Evolutionary conservation across 176 grass and related monocot genomes (phyloP), one percentile per base, ranked within the genome.

Genomic region (Alloteropsis semialata): DNA sequence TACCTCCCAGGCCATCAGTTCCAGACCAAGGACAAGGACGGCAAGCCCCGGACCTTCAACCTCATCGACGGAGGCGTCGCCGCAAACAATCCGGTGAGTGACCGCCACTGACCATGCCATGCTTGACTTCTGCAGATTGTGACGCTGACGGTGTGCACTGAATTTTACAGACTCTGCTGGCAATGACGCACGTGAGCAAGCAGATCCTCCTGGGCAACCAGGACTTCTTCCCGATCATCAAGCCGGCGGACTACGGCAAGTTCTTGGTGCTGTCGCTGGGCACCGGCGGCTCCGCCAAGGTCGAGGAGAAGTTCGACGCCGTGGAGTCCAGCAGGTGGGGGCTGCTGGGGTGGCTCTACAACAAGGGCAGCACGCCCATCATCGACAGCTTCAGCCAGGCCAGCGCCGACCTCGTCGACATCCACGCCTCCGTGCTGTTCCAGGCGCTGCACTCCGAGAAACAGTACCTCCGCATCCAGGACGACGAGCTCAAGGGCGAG

Each of bases 361-460:
- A 92, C 21, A 44, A 76, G 1, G 89, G 92, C 17, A 15, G 38
- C 0, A 90, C 60, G 5, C 94, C 92, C 8, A 44, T 97, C 32
- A 87, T 97, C 43, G 89, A 97, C 30, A 81, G 72, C 69, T 92
- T 97, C 56, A 92, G 33, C 62, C 85, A 94, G 39, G 87, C 87
- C 1, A 90, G 85, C 74, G 34, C 87, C 7, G 94, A 94, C 37
- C 48, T 97, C 66, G 89, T 94, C 11, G 94, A 97, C 81, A 92
- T 94, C 67, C 76, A 97, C 25, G 58, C 81, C 29, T 86, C 88
- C 9, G 65, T 89, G 58, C 65, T 96, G 21, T 92, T 96, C 72
- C 82, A 89, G 81, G 83, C 83, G 0, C 72, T 92, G 50, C 65
- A 60, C 62, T 74, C 8, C 8, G 54, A 84, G 21, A 24, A 85